A percentile compares a stretch with the other conserved stretches of the same genome.
phyloP scores from a whole-genome alignment of 495 filamentous ascomycete genomes.

The Hypoxylon rickii region DNA sequence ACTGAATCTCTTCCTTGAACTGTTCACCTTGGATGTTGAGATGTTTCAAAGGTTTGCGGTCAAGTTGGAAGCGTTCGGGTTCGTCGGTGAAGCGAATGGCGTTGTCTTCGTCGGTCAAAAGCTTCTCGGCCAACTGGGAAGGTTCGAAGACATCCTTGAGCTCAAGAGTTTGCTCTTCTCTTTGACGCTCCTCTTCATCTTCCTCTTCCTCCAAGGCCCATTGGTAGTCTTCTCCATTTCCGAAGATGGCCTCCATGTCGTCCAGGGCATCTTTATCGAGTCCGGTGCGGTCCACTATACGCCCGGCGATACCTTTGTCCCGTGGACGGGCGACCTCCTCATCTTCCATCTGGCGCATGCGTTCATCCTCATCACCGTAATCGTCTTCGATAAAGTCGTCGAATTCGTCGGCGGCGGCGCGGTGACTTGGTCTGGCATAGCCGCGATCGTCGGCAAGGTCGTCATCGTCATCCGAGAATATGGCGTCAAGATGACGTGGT shows the following conservation, averaged over 20 bases:
- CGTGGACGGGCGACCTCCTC: slow-evolving; percentile 78
- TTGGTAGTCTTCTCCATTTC: slow-evolving; percentile 90
- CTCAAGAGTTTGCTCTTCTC: slow-evolving; percentile 72
- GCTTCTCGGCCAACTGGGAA: slow-evolving; percentile 86
- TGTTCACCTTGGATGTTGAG: slow-evolving; percentile 77
- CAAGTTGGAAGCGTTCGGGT: slow-evolving; percentile 91
- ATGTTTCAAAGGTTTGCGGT: slow-evolving; percentile 82
- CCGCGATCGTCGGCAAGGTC: slow-evolving; percentile 62
- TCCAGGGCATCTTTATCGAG: slow-evolving; percentile 89
- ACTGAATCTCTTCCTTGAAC: slow-evolving; percentile 83
- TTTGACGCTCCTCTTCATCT: slow-evolving; percentile 71
- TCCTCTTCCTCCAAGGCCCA: slow-evolving; percentile 89
- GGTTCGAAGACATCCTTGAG: slow-evolving; percentile 98
- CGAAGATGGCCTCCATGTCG: slow-evolving; percentile 94
- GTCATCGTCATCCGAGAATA: slow-evolving; percentile 96
- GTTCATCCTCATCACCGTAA: slow-evolving; percentile 82
- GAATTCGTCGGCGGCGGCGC: slow-evolving; percentile 78
- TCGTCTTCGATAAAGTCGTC: slow-evolving; percentile 98
- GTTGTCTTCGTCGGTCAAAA: slow-evolving; percentile 95
- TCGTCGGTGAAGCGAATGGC: slow-evolving; percentile 82
- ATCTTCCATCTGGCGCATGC: slow-evolving; percentile 78
- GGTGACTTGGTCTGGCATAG: slow-evolving; percentile 54
- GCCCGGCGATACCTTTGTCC: slow-evolving; percentile 65
- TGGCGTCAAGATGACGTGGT: slow-evolving; percentile 77
- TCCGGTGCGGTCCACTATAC: slow-evolving; percentile 69